Base-by-base conservation (phyloP, 192 early-diverging fungal genomes). In the Funneliformis geosporum region DNA sequence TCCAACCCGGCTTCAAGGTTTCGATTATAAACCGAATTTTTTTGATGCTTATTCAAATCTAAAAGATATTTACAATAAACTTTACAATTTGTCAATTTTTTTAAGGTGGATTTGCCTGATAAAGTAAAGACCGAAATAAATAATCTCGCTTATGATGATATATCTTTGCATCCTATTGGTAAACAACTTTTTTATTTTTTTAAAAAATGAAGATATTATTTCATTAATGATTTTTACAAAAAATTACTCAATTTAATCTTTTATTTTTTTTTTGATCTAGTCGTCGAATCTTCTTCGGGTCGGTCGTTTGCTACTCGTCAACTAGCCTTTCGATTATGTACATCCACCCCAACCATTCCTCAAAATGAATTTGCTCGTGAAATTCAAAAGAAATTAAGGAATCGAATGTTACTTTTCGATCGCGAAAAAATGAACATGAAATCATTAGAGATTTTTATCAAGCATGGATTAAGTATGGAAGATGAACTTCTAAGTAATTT, bases 251-350 rank as follows among this genome's bases (percentile, higher is more conserved):
- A n/a, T 4, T 40, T 43, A n/a, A 69, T n/a, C 9, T 69, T 14
- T 7, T 67, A 38, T 16, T 33, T 33, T 2, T 33, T 33, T 2
- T 33, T 69, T n/a, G 6, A 21, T 69, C 42, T 42, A 69, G 67
- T 75, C 14, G 59, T 75, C 4, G 73, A 75, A 75, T 75, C 73
- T 6, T 9, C 21, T 44, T 2, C 43, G 14, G 43, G 61, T 11
- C 73, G 61, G 43, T 39, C 73, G 14, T 75, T 75, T 40, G 11
- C 61, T 40, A 75, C 73, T 38, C 55, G 73, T 6, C 27, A 75
- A 40, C 40, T 61, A 8, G 39, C 38, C 12, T 16, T 14, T 40
- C 12, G 18, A 10, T 43, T 69, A 40, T 10, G 40, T 2, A 25
- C 16, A 23, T 8, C 18, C 21, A 2, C 6, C 2, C 39, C 39